Percentiles rank a stretch among this genome's conserved stretches.
Conservation (phyloP, 345 rosid species). For the Rhodamnia argentea region DNA sequence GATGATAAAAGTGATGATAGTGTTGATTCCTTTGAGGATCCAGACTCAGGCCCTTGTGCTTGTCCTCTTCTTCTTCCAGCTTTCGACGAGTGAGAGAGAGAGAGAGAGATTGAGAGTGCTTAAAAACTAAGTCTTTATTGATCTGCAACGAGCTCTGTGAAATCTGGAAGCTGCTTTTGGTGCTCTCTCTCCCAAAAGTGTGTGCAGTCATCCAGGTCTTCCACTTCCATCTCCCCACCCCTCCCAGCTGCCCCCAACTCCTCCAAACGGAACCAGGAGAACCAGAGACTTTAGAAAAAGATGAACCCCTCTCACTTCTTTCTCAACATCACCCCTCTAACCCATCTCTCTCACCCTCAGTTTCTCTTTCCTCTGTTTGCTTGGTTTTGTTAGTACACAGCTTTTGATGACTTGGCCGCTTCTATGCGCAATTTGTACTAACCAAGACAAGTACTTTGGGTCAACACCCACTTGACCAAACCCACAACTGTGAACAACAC, state of each 20-base stretch:
- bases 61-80: conserved; percentile 40
- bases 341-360: neutral
- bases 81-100: conserved; percentile 12
- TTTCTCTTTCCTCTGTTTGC: conserved; percentile 1
- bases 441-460: neutral
- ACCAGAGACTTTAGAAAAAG: neutral
- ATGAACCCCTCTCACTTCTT: conserved; percentile 1
- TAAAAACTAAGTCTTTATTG: neutral
- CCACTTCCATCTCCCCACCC: conserved; percentile 25
- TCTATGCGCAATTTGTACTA: conserved; percentile 1
- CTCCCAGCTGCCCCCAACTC: neutral
- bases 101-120: neutral
- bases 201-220: conserved; percentile 33
- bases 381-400: conserved; percentile 3
- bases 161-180: conserved; percentile 17
- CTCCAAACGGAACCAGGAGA: neutral
- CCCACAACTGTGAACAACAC: neutral
- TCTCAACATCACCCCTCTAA: neutral
- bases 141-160: conserved; percentile 7
- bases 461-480: conserved; percentile 8
- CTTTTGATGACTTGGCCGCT: conserved; percentile 17
- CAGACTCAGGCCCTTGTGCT: conserved; percentile 34
- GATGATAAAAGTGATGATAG: conserved; percentile 1
- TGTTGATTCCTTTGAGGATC: conserved; percentile 46
- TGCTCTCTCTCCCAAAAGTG: conserved; percentile 28